Conservation (phyloP, 371 early-diverging fungal genomes). For the Circinella minor region DNA sequence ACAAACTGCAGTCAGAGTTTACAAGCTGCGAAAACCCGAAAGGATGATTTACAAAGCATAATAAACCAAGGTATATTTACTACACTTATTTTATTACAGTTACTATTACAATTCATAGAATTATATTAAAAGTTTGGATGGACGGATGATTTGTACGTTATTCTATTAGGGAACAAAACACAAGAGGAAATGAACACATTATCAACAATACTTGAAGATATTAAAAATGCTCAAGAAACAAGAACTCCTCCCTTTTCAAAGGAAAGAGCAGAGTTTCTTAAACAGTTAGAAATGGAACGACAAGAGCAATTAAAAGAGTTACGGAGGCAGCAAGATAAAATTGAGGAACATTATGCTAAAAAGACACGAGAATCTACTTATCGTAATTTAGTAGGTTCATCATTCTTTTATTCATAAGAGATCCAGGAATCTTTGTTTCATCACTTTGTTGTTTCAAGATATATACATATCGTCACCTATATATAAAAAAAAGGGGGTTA, state of each 20-base stretch:
- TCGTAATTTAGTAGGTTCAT: constrained; percentile 30
- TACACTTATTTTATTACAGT: no score
- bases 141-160: neutral
- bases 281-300: constrained; percentile 12
- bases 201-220: constrained; percentile 16
- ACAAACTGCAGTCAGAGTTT: constrained; percentile 13
- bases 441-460: neutral
- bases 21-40: neutral
- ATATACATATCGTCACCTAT: no score
- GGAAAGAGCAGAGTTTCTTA: constrained; percentile 18
- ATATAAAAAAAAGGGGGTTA: no score
- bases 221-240: constrained; percentile 14
- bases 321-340: constrained; percentile 25
- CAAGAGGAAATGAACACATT: constrained; percentile 7
- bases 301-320: constrained; percentile 13
- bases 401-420: neutral
- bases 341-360: constrained; percentile 35
- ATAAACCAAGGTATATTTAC: constrained; percentile 8
- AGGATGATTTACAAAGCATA: constrained; percentile 9
- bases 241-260: constrained; percentile 15
- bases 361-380: constrained; percentile 32
- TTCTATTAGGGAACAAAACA: neutral
- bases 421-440: neutral
- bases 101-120: no score
- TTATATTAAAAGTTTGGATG: neutral